Conservation (phyloP, 2,329 filamentous ascomycete species). For the Xylariomycetidae sp. region DNA sequence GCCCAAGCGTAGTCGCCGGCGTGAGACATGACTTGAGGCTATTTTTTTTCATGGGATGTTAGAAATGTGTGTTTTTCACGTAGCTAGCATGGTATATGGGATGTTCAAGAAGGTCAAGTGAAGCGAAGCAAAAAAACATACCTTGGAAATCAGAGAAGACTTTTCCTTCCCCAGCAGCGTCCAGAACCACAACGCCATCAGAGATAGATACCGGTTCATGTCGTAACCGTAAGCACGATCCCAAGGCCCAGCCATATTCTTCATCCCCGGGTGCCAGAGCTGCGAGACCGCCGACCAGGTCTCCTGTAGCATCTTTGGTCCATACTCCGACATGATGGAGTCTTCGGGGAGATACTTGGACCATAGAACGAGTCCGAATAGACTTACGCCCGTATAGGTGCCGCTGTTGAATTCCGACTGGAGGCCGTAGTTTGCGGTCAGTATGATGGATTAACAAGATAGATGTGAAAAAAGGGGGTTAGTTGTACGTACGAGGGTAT, state of each 20-base stretch:
- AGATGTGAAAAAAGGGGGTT: neutral
- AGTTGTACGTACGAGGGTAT: conserved; percentile 46
- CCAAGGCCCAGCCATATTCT: conserved; percentile 61
- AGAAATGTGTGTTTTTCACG: too few species aligned
- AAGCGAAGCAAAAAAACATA: too few species aligned
- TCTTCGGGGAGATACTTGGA: conserved; percentile 52
- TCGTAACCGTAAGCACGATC: conserved; percentile 60
- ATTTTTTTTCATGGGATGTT: conserved; percentile 2
- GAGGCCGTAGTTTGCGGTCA: too few species aligned
- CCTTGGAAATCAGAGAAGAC: conserved; percentile 29
- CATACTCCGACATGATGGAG: conserved; percentile 50
- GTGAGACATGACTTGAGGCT: conserved; percentile 53
- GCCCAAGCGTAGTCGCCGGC: conserved; percentile 54
- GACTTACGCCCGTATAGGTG: conserved; percentile 59
- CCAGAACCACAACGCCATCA: conserved; percentile 57
- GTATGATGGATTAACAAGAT: neutral
- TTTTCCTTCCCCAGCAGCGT: conserved; percentile 46
- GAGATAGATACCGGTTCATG: conserved; percentile 57
- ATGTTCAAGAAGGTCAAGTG: too few species aligned
- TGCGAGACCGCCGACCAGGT: conserved; percentile 48
- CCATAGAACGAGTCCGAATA: conserved; percentile 55
- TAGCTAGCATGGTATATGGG: too few species aligned
- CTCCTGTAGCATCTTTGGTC: conserved; percentile 43
- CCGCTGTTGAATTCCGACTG: conserved; percentile 56
- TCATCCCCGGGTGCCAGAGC: conserved; percentile 54